Conservation (phyloP, 2,329 filamentous ascomycete genomes). For the Fusarium guadeloupense region DNA sequence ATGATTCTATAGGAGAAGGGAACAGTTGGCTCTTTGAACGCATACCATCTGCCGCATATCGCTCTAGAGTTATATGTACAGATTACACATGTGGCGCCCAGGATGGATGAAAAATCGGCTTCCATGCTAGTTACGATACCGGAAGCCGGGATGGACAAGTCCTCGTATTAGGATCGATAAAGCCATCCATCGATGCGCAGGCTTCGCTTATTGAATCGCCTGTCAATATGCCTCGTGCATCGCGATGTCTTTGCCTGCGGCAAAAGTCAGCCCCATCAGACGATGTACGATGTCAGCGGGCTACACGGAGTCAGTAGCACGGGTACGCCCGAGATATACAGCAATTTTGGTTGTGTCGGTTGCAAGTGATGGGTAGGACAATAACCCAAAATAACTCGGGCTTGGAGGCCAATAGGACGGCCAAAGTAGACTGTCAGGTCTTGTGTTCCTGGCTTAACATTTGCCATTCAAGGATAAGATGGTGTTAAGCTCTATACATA, state of each 20-base stretch:
- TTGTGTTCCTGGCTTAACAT: not conserved
- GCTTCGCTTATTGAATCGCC: constrained; percentile 37
- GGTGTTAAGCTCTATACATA: not conserved
- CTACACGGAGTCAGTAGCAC: constrained; percentile 22
- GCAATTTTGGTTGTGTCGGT: constrained; percentile 5
- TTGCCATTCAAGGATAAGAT: not conserved
- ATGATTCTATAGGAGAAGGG: not conserved
- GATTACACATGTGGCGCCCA: constrained; percentile 35
- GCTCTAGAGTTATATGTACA: constrained; percentile 9
- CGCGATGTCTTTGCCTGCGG: constrained; percentile 34
- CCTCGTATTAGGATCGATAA: constrained; percentile 20
- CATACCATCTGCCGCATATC: constrained; percentile 6
- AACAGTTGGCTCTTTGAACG: not conserved
- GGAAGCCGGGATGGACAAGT: constrained; percentile 24
- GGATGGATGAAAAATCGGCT: constrained; percentile 27
- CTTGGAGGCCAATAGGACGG: constrained; percentile 2
- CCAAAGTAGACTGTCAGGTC: not conserved
- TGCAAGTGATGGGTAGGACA: constrained; percentile 22
- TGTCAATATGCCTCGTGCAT: constrained; percentile 21
- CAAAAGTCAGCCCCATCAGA: constrained; percentile 28
- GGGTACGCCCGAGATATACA: constrained; percentile 10
- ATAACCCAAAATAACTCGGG: constrained; percentile 23
- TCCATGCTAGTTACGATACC: constrained; percentile 10
- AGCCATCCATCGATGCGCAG: constrained; percentile 28
- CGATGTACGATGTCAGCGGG: constrained; percentile 24